Evolutionary conservation across 805 yeast genomes (phyloP).

Genomic region (Candida ascalaphidarum): DNA sequence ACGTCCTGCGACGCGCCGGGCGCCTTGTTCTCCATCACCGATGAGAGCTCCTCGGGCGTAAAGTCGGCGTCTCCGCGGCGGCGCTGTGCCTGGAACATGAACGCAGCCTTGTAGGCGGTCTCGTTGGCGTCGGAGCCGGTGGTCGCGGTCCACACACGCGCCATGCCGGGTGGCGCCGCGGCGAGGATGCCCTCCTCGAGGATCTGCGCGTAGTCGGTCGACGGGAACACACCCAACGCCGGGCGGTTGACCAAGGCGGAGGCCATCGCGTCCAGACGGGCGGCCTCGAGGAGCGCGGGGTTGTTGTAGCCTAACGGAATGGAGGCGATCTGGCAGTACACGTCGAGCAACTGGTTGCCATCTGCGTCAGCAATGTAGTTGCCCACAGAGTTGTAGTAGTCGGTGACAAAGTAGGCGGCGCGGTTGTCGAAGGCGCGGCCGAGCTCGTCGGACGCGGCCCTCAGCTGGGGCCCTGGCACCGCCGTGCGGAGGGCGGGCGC

Average conservation of each 20-base stretch:
- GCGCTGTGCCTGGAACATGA: conserved; percentile 52
- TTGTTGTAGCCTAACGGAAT: conserved; percentile 37
- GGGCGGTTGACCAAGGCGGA: conserved; percentile 34
- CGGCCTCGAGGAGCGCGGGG: conserved; percentile 28
- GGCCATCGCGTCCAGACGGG: conserved; percentile 32
- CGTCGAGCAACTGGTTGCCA: conserved; percentile 32
- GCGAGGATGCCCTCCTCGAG: conserved; percentile 44
- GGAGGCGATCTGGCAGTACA: conserved; percentile 35
- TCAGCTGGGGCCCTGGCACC: conserved; percentile 32
- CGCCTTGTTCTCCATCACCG: conserved; percentile 41
- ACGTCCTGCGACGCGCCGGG: conserved; percentile 50
- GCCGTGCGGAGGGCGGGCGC: conserved; percentile 18
- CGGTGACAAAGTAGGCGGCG: conserved; percentile 33
- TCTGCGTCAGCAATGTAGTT: conserved; percentile 35
- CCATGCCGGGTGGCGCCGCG: conserved; percentile 58
- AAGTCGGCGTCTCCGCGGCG: conserved; percentile 41
- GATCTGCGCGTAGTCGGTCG: conserved; percentile 42
- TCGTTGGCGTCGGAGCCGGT: conserved; percentile 68
- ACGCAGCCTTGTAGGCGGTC: conserved; percentile 64
- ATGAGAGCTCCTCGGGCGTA: conserved; percentile 34
- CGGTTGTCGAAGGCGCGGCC: conserved; percentile 33
- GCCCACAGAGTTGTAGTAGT: conserved; percentile 29
- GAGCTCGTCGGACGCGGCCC: conserved; percentile 21
- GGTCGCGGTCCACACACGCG: conserved; percentile 55
- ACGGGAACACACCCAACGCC: conserved; percentile 51